Evolutionary conservation across 805 yeast genomes (phyloP).

Genomic region (Naumovozyma castellii): DNA sequence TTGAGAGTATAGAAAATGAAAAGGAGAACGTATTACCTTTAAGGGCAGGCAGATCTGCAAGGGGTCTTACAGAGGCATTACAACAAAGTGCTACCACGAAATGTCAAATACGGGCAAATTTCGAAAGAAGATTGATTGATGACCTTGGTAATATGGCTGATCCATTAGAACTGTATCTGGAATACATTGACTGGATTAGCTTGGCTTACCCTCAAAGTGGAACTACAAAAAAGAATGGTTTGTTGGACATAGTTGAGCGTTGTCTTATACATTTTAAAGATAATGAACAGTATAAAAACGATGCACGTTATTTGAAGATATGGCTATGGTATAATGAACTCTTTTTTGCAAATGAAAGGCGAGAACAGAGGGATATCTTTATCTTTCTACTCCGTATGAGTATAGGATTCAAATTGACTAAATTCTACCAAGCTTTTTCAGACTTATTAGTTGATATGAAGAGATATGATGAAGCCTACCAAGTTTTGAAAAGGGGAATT

Average conservation of each 20-base stretch:
- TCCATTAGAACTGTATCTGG: constrained; percentile 63
- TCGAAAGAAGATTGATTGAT: constrained; percentile 38
- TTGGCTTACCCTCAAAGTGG: constrained; percentile 55
- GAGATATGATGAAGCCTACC: constrained; percentile 15
- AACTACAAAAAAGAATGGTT: constrained; percentile 50
- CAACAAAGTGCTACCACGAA: constrained; percentile 11
- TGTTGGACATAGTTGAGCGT: constrained; percentile 55
- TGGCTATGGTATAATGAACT: constrained; percentile 69
- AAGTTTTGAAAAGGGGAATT: constrained; percentile 27
- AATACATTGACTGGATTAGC: constrained; percentile 63
- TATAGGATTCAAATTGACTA: constrained; percentile 58
- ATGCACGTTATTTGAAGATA: constrained; percentile 62
- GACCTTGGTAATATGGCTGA: constrained; percentile 59
- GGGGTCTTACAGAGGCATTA: constrained; percentile 39
- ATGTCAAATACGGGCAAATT: constrained; percentile 18
- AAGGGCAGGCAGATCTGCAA: constrained; percentile 59
- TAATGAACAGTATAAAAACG: constrained; percentile 59
- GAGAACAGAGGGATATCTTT: constrained; percentile 64
- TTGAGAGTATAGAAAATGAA: constrained; percentile 44
- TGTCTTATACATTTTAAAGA: constrained; percentile 64
- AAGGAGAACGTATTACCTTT: constrained; percentile 72
- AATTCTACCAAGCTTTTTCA: constrained; percentile 74
- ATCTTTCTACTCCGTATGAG: constrained; percentile 59
- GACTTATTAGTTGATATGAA: constrained; percentile 20
- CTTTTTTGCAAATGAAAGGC: constrained; percentile 35